phyloP scores from a whole-genome alignment of 306 rosid species.

The Alnus glutinosa region DNA sequence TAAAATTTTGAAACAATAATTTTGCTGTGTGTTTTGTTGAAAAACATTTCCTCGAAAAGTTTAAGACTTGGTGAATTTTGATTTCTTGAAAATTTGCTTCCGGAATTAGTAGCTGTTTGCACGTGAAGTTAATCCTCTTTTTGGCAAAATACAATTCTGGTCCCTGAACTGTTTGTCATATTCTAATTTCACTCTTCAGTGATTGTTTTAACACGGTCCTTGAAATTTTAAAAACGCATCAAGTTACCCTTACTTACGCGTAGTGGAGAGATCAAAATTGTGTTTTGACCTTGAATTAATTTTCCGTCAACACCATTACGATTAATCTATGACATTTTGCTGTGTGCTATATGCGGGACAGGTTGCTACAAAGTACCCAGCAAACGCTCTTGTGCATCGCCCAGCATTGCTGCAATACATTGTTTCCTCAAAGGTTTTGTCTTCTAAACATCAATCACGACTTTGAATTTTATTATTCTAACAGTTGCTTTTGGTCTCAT shows the following conservation, averaged over 20 bases:
- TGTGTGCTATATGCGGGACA: conserved; percentile 33
- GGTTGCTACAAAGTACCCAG: conserved; percentile 92
- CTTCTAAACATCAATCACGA: neutral
- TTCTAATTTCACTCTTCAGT: neutral
- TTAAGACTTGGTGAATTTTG: neutral
- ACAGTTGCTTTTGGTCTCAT: neutral
- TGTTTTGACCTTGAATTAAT: neutral
- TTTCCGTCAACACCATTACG: neutral
- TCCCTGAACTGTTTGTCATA: neutral
- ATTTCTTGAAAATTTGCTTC: neutral
- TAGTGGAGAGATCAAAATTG: neutral
- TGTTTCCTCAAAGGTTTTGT: conserved; percentile 68
- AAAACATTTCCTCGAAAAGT: neutral
- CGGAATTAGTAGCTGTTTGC: neutral
- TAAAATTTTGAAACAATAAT: neutral
- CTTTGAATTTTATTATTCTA: neutral
- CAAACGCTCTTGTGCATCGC: conserved; percentile 82
- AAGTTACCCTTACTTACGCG: too few species aligned
- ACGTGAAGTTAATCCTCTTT: neutral
- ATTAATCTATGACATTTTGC: neutral
- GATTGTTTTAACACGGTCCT: neutral
- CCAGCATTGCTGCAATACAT: conserved; percentile 60
- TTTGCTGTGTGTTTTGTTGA: neutral
- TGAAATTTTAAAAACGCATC: neutral
- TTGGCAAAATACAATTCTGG: neutral